Conservation (phyloP, 192 early-diverging fungal genomes). For the Gryganskiella cystojenkinii region DNA sequence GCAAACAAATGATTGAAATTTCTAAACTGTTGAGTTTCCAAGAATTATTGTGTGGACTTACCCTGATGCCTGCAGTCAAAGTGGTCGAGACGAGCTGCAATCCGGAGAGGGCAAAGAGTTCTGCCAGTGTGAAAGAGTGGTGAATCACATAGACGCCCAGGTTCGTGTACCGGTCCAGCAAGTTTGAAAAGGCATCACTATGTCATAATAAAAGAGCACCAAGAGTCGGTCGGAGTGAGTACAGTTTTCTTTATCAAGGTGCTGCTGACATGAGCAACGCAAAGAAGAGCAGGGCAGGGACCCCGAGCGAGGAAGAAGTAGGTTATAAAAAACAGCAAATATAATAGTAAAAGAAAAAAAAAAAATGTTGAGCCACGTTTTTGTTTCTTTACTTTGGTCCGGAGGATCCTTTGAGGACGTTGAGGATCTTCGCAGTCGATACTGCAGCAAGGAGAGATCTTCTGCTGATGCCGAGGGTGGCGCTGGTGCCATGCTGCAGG, state of each 20-base stretch:
- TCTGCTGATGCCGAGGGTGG: slow-evolving; percentile 64
- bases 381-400: slow-evolving; percentile 38
- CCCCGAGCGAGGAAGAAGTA: neutral
- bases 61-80: slow-evolving; percentile 72
- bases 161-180: slow-evolving; percentile 72
- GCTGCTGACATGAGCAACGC: no score
- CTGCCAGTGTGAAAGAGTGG: slow-evolving; percentile 78
- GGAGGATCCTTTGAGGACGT: slow-evolving; percentile 53
- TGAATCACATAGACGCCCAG: slow-evolving; percentile 72
- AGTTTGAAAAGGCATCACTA: slow-evolving; percentile 63
- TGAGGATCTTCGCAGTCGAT: slow-evolving; percentile 68
- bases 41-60: slow-evolving; percentile 48
- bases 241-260: no score
- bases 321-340: neutral
- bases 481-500: slow-evolving; percentile 68
- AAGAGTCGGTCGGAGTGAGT: neutral
- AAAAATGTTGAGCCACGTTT: neutral
- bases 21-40: neutral
- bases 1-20: neutral
- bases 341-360: neutral
- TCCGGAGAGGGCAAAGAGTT: slow-evolving; percentile 79
- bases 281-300: neutral
- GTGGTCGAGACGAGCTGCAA: slow-evolving; percentile 84
- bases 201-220: slow-evolving; percentile 1
- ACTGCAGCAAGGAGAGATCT: slow-evolving; percentile 67